Percentiles rank a stretch among this genome's conserved stretches.
These are phyloP conservation scores for Aspergillus pseudoterreus DNA, from an alignment of 2,329 filamentous ascomycete genomes.

Conservation along the genomic window DNA sequence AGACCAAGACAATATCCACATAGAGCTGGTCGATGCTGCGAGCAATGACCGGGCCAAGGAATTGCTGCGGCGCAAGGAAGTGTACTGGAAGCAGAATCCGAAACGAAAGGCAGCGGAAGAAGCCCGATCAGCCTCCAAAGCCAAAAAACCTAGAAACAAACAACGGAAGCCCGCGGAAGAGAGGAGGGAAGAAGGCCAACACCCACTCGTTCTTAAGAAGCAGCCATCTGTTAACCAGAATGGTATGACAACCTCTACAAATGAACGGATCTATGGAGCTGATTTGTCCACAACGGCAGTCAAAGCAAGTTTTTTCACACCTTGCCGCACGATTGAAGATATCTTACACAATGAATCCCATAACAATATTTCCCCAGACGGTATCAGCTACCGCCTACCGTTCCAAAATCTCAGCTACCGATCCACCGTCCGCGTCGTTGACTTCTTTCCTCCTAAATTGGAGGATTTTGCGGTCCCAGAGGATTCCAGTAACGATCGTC, in stretches of 20 bases:
- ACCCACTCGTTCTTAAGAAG: conserved; percentile 16
- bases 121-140: conserved; percentile 1
- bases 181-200: conserved; percentile 30
- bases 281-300: conserved; percentile 36
- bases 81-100: conserved; percentile 54
- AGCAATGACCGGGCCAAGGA: conserved; percentile 51
- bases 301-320: conserved; percentile 42
- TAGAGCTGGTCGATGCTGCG: conserved; percentile 42
- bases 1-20: conserved; percentile 57
- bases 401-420: conserved; percentile 73
- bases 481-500: conserved; percentile 32
- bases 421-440: conserved; percentile 69
- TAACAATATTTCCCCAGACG: conserved; percentile 44
- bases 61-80: conserved; percentile 60
- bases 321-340: conserved; percentile 40
- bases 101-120: conserved; percentile 26
- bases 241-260: conserved; percentile 29
- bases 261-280: background rate
- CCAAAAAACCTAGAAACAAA: conserved; percentile 33
- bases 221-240: conserved; percentile 38
- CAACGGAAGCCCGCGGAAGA: conserved; percentile 19
- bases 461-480: conserved; percentile 64
- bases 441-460: conserved; percentile 69
- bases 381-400: conserved; percentile 53
- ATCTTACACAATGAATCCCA: conserved; percentile 49